Evolutionary conservation across 2,329 filamentous ascomycete genomes (phyloP), one percentile per base, ranked within the genome.

Genomic region (Coniella vitis): DNA sequence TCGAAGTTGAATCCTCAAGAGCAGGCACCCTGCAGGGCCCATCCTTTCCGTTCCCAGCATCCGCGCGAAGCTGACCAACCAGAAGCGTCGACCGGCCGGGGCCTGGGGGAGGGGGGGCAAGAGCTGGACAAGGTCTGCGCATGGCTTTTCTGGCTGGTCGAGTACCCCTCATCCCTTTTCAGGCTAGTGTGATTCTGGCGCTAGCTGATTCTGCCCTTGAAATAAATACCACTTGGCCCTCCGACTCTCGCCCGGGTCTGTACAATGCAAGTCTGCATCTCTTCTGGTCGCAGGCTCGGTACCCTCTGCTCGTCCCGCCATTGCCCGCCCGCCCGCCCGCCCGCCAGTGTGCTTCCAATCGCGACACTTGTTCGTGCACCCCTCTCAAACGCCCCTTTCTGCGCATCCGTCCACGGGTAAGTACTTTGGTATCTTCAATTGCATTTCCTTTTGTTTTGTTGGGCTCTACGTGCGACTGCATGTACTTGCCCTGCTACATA

Each of bases 161-260:
- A 19, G n/a, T 39, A 46, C 36, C 36, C 36, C 44, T 38, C 44
- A 45, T 39, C 49, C 49, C 31, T 43, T 37, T 37, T 46, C 19
- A 9, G 36, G 44, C n/a, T 46, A 46, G 44, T 20, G 22, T 25
- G 3, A 2, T 16, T 16, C 25, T 32, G 10, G 25, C 38, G 31
- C 46, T 41, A 49, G 50, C 50, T 52, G 50, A 52, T 52, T 56
- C 56, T 54, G 55, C 51, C 62, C 22, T 21, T 40, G 36, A 12
- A 58, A 65, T 66, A 66, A 66, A 66, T 66, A 66, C 62, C 60
- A 57, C 57, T 59, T 57, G 55, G 5, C 58, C 61, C 17, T 60
- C 47, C 50, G 21, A 45, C 38, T 29, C 55, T 62, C 62, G 58
- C 61, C 60, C 58, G 60, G 55, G 57, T 59, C 62, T 59, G 57